These are phyloP conservation scores for Cryptosporidium xiaoi DNA, from an alignment of 169 alveolate genomes.

Conservation along the genomic window DNA sequence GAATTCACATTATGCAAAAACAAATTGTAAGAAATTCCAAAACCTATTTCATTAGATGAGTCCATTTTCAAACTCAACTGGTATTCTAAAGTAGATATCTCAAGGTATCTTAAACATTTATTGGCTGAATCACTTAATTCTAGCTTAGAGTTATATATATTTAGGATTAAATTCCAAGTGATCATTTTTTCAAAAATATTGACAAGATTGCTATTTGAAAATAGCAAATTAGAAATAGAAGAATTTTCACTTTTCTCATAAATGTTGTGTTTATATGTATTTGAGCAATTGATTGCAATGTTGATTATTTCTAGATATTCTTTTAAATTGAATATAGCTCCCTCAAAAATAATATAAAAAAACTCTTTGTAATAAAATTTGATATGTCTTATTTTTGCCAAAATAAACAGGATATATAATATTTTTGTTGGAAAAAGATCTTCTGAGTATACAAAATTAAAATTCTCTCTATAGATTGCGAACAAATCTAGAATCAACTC, in stretches of 20 bases:
- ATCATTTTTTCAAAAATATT: too few relatives aligned
- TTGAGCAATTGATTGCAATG: neutral
- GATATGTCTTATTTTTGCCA: constrained; percentile 12
- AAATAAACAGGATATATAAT: constrained; percentile 10
- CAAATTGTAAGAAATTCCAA: too few relatives aligned
- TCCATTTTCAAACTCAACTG: too few relatives aligned
- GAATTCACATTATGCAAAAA: too few relatives aligned
- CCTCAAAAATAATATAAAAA: constrained; percentile 7
- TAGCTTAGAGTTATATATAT: too few relatives aligned
- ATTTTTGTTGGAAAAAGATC: constrained; percentile 3
- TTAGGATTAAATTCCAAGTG: too few relatives aligned
- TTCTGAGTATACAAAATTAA: neutral
- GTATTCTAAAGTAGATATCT: too few relatives aligned
- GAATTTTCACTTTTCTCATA: neutral
- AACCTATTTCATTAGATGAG: too few relatives aligned
- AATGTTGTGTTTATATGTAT: neutral
- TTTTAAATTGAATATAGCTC: constrained; percentile 4
- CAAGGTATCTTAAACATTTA: too few relatives aligned
- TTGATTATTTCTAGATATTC: neutral
- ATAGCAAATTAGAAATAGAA: neutral
- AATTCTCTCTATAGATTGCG: neutral
- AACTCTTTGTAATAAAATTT: constrained; percentile 1
- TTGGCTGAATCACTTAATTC: too few relatives aligned
- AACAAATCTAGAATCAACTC: constrained; percentile 9
- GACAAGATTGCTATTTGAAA: too few relatives aligned